Base-by-base conservation (phyloP, 768 basidiomycete genomes). In the Boletus pseudo-olivaceus region DNA sequence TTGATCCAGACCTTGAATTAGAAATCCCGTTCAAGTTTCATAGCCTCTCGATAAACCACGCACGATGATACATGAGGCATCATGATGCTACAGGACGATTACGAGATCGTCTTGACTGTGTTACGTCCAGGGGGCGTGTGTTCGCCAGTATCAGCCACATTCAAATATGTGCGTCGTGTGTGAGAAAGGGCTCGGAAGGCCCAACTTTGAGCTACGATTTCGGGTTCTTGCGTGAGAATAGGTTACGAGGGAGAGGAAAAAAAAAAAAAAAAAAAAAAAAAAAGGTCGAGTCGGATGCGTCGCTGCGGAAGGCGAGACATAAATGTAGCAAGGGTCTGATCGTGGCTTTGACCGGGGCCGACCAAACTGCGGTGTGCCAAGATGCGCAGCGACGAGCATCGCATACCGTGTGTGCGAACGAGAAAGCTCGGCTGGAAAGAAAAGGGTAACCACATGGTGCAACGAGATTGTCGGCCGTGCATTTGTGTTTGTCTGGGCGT, bases 1-100 rank as follows among this genome's bases (percentile, higher is more conserved):
- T 60, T 64, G 60, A 62, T 55, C 19, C 12, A 51, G 19, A 37
- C 9, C 59, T 64, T 6, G 51, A 64, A 64, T 57, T 51, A 53
- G 62, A 51, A 57, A 47, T 29, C 35, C 51, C 48, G 52, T 51
- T 51, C 33, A 39, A 49, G 44, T 62, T 44, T 34, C 35, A 53
- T 57, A 41, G 37, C 33, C 32, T 38, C 41, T 17, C 37, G 38
- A 57, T 38, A 11, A 20, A 46, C 43, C 65, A 59, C 53, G 56
- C 49, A 53, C 43, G 15, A 41, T 11, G 5, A 34, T 37, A 42
- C 50, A 60, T 34, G 51, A 61, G 39, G 49, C 30, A 51, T 26
- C 6, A 54, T 19, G 34, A 35, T 44, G 20, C 43, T 35, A 34
- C 26, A 20, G 47, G 50, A 53, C 1, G 26, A 45, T 65, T 64